These are phyloP conservation scores for Reutealis trisperma DNA, from an alignment of 345 rosid genomes.

Conservation along the genomic window DNA sequence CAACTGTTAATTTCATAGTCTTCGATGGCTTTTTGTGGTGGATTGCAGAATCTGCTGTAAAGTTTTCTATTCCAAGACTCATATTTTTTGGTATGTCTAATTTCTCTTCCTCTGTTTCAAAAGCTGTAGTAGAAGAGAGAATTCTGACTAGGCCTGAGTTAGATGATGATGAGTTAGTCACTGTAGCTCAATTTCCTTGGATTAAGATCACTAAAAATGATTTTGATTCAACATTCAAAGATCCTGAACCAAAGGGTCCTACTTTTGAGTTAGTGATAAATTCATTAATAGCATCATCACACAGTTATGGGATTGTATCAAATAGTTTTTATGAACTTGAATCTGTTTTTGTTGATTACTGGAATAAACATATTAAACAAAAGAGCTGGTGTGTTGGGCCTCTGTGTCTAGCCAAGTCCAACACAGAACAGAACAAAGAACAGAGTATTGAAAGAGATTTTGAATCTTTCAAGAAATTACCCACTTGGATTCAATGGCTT, in stretches of 20 bases:
- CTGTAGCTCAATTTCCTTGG: conserved; percentile 64
- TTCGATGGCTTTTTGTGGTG: conserved; percentile 83
- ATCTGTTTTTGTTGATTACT: conserved; percentile 45
- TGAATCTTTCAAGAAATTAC: conserved; percentile 14
- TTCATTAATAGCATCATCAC: neutral
- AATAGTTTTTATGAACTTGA: conserved; percentile 77
- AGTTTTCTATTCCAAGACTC: conserved; percentile 59
- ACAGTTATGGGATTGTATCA: conserved; percentile 46
- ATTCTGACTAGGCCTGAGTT: conserved; percentile 22
- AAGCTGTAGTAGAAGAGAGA: neutral
- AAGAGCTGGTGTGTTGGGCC: conserved; percentile 63
- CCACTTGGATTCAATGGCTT: conserved; percentile 64
- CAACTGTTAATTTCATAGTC: conserved; percentile 53
- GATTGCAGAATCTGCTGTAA: conserved; percentile 65
- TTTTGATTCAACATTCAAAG: conserved; percentile 5
- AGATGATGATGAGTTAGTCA: conserved; percentile 50
- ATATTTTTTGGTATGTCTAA: conserved; percentile 52
- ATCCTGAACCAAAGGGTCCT: conserved; percentile 15
- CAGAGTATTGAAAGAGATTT: too few species aligned
- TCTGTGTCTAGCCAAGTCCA: conserved; percentile 27
- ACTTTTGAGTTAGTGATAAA: conserved; percentile 21
- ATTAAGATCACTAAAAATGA: conserved; percentile 52
- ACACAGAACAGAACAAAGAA: too few species aligned
- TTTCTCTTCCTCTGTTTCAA: conserved; percentile 23
- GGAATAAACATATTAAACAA: conserved; percentile 9